phyloP scores from a whole-genome alignment of 352 stramenopile species.

The Thraustochytrium sp. region DNA sequence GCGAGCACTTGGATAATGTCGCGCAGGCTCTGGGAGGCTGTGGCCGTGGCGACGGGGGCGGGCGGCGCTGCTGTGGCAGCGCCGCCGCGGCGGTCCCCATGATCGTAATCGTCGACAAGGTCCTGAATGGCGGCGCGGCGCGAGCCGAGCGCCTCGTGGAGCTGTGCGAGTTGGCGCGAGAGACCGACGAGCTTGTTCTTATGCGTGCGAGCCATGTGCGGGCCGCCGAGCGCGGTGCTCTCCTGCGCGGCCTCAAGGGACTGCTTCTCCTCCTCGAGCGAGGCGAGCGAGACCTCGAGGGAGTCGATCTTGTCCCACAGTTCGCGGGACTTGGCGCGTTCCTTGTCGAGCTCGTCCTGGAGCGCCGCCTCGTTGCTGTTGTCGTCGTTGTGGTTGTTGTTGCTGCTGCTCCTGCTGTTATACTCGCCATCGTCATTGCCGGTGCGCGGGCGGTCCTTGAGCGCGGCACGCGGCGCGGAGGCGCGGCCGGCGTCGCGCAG shows the following conservation, averaged over 20 bases:
- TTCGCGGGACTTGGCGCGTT: background rate
- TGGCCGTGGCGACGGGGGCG: background rate
- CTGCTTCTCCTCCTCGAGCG: constrained; percentile 33
- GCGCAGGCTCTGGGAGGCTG: background rate
- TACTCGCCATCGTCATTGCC: no score
- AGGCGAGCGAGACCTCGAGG: constrained; percentile 4
- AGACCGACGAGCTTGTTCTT: constrained; percentile 26
- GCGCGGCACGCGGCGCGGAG: background rate
- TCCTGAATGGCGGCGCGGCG: background rate
- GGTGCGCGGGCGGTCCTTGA: background rate
- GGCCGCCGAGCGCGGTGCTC: background rate
- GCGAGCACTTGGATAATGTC: background rate
- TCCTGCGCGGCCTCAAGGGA: background rate
- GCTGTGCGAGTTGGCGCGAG: background rate
- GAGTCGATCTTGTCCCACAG: constrained; percentile 27
- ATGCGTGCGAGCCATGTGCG: background rate
- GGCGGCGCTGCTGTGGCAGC: background rate
- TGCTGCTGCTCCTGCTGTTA: no score
- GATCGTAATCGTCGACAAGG: background rate
- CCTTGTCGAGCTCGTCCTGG: background rate
- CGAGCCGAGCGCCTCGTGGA: background rate
- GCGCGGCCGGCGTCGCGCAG: background rate
- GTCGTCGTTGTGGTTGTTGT: background rate
- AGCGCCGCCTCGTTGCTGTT: background rate
- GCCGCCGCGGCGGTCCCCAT: background rate